Evolutionary conservation across 2,329 filamentous ascomycete genomes (phyloP).

Genomic region (Monosporascus sp.): DNA sequence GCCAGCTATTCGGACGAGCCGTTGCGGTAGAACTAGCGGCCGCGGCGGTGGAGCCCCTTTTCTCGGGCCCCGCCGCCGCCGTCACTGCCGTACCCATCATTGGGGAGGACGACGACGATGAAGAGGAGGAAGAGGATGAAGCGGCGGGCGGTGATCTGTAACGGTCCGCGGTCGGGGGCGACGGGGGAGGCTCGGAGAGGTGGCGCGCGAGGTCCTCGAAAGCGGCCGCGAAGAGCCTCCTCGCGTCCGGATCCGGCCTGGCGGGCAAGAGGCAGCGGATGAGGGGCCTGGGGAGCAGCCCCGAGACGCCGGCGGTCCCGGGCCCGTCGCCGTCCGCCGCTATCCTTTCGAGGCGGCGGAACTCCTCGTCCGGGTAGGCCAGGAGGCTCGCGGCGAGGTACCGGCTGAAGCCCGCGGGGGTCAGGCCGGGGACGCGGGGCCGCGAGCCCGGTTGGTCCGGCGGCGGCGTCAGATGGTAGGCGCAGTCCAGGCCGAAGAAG

Average conservation of each 20-base stretch:
- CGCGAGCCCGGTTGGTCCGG: neutral
- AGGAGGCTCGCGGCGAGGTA: slow-evolving; percentile 72
- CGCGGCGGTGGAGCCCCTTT: neutral
- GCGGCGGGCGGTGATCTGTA: too few relatives aligned
- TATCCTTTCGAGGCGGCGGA: slow-evolving; percentile 62
- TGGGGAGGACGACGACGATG: neutral
- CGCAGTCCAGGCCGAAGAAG: slow-evolving; percentile 49
- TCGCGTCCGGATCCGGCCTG: slow-evolving; percentile 48
- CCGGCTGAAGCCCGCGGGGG: slow-evolving; percentile 59
- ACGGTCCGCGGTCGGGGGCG: too few relatives aligned
- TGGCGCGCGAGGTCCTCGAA: slow-evolving; percentile 39
- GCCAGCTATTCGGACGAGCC: neutral
- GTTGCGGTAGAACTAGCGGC: neutral
- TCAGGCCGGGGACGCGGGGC: slow-evolving; percentile 56
- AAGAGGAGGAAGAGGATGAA: neutral
- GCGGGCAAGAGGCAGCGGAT: slow-evolving; percentile 67
- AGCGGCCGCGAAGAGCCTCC: slow-evolving; percentile 55
- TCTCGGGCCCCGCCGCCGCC: neutral
- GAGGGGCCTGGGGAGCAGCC: slow-evolving; percentile 69
- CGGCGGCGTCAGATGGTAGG: slow-evolving; percentile 60
- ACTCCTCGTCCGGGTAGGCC: slow-evolving; percentile 72
- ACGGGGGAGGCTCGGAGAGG: slow-evolving; percentile 1
- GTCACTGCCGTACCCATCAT: neutral
- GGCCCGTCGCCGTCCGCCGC: slow-evolving; percentile 57
- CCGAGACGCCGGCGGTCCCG: slow-evolving; percentile 14